These are phyloP conservation scores for Phaeoacremonium minimum DNA, from an alignment of 2,329 filamentous ascomycete genomes.

Conservation along the genomic window DNA sequence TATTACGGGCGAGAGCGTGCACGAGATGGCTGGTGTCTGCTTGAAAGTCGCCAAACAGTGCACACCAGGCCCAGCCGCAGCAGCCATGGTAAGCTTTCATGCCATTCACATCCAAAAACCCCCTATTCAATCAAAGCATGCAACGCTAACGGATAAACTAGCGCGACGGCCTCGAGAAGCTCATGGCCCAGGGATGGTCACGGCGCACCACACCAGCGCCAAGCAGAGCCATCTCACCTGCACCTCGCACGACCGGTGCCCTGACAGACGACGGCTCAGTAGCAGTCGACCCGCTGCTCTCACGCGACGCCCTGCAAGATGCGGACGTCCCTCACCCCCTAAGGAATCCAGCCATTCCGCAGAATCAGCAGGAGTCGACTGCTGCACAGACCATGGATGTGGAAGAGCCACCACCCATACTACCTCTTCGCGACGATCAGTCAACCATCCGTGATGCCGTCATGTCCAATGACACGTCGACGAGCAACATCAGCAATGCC, in stretches of 20 bases:
- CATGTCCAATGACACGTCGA: slow-evolving; percentile 15
- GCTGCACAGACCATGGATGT: slow-evolving; percentile 10
- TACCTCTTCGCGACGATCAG: no score
- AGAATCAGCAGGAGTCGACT: slow-evolving; percentile 3
- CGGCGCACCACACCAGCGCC: slow-evolving; percentile 20
- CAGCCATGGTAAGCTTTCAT: slow-evolving; percentile 35
- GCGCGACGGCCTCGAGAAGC: slow-evolving; percentile 43
- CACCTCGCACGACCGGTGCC: no score
- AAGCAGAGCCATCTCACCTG: no score
- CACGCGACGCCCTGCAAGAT: slow-evolving; percentile 11
- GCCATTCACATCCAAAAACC: not conserved
- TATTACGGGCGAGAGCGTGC: slow-evolving; percentile 38
- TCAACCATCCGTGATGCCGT: slow-evolving; percentile 1
- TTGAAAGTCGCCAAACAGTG: slow-evolving; percentile 46
- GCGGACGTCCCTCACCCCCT: slow-evolving; percentile 10
- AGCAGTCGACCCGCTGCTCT: slow-evolving; percentile 10
- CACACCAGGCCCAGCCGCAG: slow-evolving; percentile 45
- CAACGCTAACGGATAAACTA: slow-evolving; percentile 6
- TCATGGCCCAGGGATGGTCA: slow-evolving; percentile 37
- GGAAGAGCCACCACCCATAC: slow-evolving; percentile 13
- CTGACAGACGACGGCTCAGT: slow-evolving; percentile 4
- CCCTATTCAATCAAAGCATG: not conserved
- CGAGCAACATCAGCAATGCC: slow-evolving; percentile 23
- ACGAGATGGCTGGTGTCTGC: slow-evolving; percentile 46
- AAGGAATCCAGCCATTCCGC: slow-evolving; percentile 10